A percentile compares a stretch with the other conserved stretches of the same genome.
phyloP scores from a whole-genome alignment of 257 asterid species.

The Solanum chilense region DNA sequence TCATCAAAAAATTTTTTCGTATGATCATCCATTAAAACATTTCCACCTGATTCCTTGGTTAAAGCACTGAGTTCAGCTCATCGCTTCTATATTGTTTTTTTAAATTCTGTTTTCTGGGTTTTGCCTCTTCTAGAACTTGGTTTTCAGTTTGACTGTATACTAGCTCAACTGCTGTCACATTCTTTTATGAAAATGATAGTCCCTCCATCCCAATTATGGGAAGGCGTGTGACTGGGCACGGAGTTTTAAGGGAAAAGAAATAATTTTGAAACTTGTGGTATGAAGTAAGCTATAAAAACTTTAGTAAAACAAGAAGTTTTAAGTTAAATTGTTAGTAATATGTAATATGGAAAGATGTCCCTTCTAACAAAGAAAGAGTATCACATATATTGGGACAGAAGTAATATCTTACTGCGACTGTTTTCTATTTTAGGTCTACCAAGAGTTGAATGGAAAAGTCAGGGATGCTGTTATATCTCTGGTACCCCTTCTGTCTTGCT shows the following conservation, averaged over 20 bases:
- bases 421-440: constrained; percentile 58
- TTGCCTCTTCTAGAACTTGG: not conserved
- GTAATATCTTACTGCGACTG: not conserved
- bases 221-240: not conserved
- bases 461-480: constrained; percentile 92
- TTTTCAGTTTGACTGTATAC: not conserved
- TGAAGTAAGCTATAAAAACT: not conserved
- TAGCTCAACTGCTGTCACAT: not conserved
- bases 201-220: not conserved
- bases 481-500: constrained; percentile 30
- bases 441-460: constrained; percentile 66
- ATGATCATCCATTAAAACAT: not conserved
- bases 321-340: not conserved
- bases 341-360: not conserved
- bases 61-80: not conserved
- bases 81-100: not conserved
- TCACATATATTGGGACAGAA: not conserved
- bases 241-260: not conserved
- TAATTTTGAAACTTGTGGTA: not conserved
- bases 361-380: not conserved
- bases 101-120: not conserved
- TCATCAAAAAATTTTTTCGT: not conserved
- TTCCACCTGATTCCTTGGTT: not conserved
- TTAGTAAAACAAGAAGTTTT: not conserved
- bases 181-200: not conserved